Percentiles rank a stretch among this genome's conserved stretches.
Evolutionary conservation across 2,329 filamentous ascomycete genomes (phyloP).

Genomic region (Hypoxylon sp.): DNA sequence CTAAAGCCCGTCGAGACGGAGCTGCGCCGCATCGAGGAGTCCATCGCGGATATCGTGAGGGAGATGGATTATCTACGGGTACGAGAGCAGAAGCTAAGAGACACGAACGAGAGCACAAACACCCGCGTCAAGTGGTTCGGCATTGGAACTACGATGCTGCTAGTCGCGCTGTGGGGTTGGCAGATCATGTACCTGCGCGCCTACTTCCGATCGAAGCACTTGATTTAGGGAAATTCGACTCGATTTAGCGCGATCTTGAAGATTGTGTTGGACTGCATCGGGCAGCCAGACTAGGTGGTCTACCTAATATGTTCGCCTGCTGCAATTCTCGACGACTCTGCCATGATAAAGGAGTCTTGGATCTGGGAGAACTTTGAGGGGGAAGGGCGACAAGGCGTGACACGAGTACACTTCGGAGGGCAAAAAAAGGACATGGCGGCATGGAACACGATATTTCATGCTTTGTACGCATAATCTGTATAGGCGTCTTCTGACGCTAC

Average conservation of each 20-base stretch:
- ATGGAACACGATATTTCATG: slow-evolving; percentile 44
- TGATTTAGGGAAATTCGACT: slow-evolving; percentile 49
- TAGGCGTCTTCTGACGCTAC: slow-evolving; percentile 45
- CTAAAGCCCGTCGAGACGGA: slow-evolving; percentile 97
- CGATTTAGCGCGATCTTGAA: slow-evolving; percentile 2
- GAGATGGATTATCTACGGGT: slow-evolving; percentile 97
- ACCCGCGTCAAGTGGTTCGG: slow-evolving; percentile 99
- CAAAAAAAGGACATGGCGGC: slow-evolving; percentile 42
- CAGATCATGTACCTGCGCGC: slow-evolving; percentile 97
- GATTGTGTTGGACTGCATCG: slow-evolving; percentile 8
- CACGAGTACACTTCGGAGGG: slow-evolving; percentile 33
- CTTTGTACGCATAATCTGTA: slow-evolving; percentile 54
- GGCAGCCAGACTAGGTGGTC: slow-evolving; percentile 17
- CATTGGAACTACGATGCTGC: slow-evolving; percentile 90
- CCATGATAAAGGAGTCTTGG: slow-evolving; percentile 32
- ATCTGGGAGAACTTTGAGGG: slow-evolving; percentile 27
- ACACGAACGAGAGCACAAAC: slow-evolving; percentile 99
- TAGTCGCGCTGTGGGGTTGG: slow-evolving; percentile 92
- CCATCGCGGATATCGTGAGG: slow-evolving; percentile 86
- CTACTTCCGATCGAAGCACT: slow-evolving; percentile 82
- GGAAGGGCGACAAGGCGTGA: slow-evolving; percentile 26
- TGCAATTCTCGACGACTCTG: slow-evolving; percentile 14
- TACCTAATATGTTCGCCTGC: slow-evolving; percentile 1
- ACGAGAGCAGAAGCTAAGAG: slow-evolving; percentile 94
- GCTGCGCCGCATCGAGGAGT: slow-evolving; percentile 91